phyloP scores from a whole-genome alignment of 1,284 basidiomycete species.

The Heterobasidion parviporum region DNA sequence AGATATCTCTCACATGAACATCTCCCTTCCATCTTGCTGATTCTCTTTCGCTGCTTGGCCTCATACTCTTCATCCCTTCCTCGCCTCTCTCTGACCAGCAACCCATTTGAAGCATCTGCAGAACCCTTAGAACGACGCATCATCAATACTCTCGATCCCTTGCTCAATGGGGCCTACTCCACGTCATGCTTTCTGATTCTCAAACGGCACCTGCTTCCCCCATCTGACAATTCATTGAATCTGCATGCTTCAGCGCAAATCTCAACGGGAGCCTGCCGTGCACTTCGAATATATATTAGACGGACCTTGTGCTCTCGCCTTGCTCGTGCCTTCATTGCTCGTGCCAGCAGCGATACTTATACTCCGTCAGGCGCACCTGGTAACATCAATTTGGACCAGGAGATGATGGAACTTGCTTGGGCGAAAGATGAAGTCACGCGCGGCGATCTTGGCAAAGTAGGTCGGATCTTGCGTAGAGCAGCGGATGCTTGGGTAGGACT shows the following conservation, averaged over 20 bases:
- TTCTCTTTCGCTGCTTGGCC: conserved; percentile 62
- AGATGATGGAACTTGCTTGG: conserved; percentile 65
- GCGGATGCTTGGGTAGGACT: conserved; percentile 47
- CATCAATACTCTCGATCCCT: conserved; percentile 40
- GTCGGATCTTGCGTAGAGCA: conserved; percentile 40
- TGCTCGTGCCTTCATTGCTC: conserved; percentile 53
- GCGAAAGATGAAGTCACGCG: conserved; percentile 46
- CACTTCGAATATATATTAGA: conserved; percentile 56
- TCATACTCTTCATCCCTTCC: conserved; percentile 58
- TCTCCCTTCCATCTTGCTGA: conserved; percentile 50
- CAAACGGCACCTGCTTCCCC: conserved; percentile 38
- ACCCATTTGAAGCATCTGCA: conserved; percentile 15
- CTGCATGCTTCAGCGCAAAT: conserved; percentile 29
- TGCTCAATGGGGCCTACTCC: conserved; percentile 59
- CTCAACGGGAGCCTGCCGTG: conserved; percentile 58
- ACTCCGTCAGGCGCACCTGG: conserved; percentile 51
- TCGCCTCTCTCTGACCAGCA: conserved; percentile 43
- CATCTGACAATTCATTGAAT: conserved; percentile 4
- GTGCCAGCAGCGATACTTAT: conserved; percentile 43
- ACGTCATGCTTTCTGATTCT: conserved; percentile 55
- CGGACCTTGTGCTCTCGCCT: conserved; percentile 51
- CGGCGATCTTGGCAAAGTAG: conserved; percentile 61
- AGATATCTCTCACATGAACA: conserved; percentile 46
- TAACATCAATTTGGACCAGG: conserved; percentile 41
- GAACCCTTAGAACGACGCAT: conserved; percentile 46